Evolutionary conservation across 2,329 filamentous ascomycete species (phyloP), one percentile per base, ranked within the genome.

Genomic region (Fusarium brevicatenulatum): DNA sequence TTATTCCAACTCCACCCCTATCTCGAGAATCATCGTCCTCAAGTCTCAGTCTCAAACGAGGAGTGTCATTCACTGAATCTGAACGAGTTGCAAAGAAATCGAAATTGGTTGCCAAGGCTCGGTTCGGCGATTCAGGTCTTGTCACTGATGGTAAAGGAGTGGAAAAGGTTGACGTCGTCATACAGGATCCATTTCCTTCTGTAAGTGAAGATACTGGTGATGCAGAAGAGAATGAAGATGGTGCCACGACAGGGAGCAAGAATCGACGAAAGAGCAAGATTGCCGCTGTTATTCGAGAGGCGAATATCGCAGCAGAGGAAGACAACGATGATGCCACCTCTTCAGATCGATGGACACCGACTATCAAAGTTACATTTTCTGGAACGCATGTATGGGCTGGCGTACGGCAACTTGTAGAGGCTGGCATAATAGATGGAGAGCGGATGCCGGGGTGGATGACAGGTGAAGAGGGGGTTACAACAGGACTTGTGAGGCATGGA

Each of bases 401-500:
- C 0, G 86, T 97, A 30, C 88, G 93, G 53, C 90, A 92, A 77
- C 85, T 97, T 37, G 92, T 95, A 1, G 94, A 97, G 80, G 83
- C 89, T 21, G 94, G 93, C 1, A 86, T 93, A 56, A 85, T 97
- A 32, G 90, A 97, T 78, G 92, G 93, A 3, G 88, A 91, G 76
- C 89, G 86, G 61, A 95, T 97, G 92, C 94, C 95, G 0, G 92
- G 92, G 0, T 97, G 94, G 94, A 92, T 97, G 91, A 96, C 94
- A 2, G 95, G 94, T 4, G 94, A 97, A 77, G 92, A 94, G 49
- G 92, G 91, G 1, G 90, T 96, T 9, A 96, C 93, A 59, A 86
- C 91, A 42, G 92, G 93, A 1, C 87, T 90, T 34, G 90, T 97
- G 8, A 87, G 86, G 71, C 81, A 89, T 66, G 93, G 94, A 5